These are phyloP conservation scores for Fusarium continuum DNA, from an alignment of 2,329 filamentous ascomycete species.

Conservation along the genomic window DNA sequence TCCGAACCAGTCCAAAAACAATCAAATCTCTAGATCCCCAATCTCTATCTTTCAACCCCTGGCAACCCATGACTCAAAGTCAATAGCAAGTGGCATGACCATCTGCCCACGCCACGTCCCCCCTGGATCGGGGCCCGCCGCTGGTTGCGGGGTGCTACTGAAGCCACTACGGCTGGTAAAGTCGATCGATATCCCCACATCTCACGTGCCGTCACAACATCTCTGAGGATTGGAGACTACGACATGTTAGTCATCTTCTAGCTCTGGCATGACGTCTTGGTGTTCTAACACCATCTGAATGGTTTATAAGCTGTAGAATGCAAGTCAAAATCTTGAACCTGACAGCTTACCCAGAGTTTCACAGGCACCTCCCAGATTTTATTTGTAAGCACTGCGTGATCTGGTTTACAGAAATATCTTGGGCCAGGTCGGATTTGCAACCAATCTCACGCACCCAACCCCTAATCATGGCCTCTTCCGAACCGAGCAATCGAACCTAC, in stretches of 20 bases:
- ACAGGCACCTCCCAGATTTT: conserved; percentile 2
- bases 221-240: background rate
- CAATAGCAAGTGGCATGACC: conserved; percentile 38
- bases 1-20: background rate
- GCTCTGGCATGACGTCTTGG: no score
- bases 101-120: conserved; percentile 37
- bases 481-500: conserved; percentile 10
- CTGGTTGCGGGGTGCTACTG: conserved; percentile 2
- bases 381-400: no score
- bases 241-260: background rate
- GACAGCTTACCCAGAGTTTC: background rate
- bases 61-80: conserved; percentile 16
- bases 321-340: background rate
- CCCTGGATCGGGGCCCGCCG: conserved; percentile 35
- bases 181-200: background rate
- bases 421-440: conserved; percentile 16
- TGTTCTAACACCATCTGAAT: no score
- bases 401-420: no score
- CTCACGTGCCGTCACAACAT: background rate
- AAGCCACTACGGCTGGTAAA: conserved; percentile 28
- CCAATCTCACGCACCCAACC: background rate
- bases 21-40: background rate
- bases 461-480: background rate
- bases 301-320: background rate
- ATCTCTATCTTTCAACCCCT: conserved; percentile 9